Base-by-base conservation (phyloP, 176 grass and related monocot genomes). In the Musa acuminata region DNA sequence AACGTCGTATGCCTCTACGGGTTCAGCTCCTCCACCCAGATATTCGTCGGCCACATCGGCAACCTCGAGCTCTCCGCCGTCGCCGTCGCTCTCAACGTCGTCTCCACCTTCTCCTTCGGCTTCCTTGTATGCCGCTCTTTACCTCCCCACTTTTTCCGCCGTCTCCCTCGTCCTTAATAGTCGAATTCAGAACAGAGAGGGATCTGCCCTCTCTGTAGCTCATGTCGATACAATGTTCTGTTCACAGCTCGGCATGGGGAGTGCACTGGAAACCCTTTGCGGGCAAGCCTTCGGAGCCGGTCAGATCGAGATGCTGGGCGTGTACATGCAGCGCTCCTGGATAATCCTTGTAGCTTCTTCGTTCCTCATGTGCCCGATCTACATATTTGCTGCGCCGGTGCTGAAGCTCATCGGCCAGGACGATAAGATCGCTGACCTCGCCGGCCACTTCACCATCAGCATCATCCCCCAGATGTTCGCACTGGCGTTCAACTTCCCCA, bases 31-130 rank as follows among this genome's bases (percentile, higher is more conserved):
- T 81, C 80, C 16, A 92, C 92, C 14, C 92, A 96, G 84, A 89
- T 91, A 72, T 87, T 89, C 67, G 89, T 78, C 7, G 92, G 92
- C 0, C 92, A 92, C 79, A 27, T 96, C 80, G 92, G 92, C 64
- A 96, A 91, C 79, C 84, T 84, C 67, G 85, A 96, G 84, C 89
- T 96, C 75, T 91, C 89, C 0, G 89, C 92, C 20, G 89, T 92
- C 1, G 86, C 89, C 62, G 52, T 96, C 51, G 86, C 82, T 24
- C 82, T 91, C 51, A 82, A 80, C 62, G 92, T 92, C 35, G 72
- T 96, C 13, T 89, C 92, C 23, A 87, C 89, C 81, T 91, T 96
- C 86, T 96, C 89, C 67, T 96, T 96, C 62, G 92, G 92, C n/a
- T 89, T 96, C 82, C 87, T 96, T 51, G 83, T 93, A 72, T 80